Base-by-base conservation (phyloP, 805 yeast species). In the Schwanniomyces polymorphus region DNA sequence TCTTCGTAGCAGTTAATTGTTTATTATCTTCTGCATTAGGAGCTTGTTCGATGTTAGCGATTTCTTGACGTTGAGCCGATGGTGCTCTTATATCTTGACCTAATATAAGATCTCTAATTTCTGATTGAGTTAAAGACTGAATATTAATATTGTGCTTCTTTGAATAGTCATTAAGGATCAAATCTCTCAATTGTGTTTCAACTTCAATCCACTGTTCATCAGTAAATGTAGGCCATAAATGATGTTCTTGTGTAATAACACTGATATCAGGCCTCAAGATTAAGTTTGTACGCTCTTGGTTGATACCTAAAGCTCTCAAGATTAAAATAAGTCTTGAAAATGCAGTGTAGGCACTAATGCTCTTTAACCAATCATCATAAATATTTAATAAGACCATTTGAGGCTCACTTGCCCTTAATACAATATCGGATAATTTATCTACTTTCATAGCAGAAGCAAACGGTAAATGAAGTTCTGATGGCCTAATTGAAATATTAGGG, bases 81-180 rank as follows among this genome's bases (percentile, higher is more conserved):
- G 98, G 97, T 0, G 96, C 96, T 56, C 82, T 81, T 47, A 94
- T 85, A 57, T 89, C 95, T 70, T 92, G 98, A 16, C 99, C 99
- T 44, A 94, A 75, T 45, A 94, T 92, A 58, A 94, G 77, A 67
- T 94, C 99, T 47, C 97, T 81, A 26, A 94, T 88, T 68, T 94
- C 99, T 16, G 90, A 82, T 66, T 91, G 97, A 0, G 99, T 94
- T 52, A 94, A 75, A 0, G 97, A 81, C 41, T 88, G 85, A 41
- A 91, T 83, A 58, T 90, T 89, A 40, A 94, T 92, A 54, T 86
- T 86, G 66, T 90, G 86, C 65, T 88, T 86, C 66, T 82, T 83
- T 18, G 94, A 88, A 61, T 90, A 94, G 59, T 91, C 97, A 47
- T 79, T 77, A 54, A 94, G 73, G 49, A 94, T 90, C 64, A 94